A percentile compares a stretch with the other conserved stretches of the same genome.
These are phyloP conservation scores for Choiromyces venosus DNA, from an alignment of 495 filamentous ascomycete species.

Conservation along the genomic window DNA sequence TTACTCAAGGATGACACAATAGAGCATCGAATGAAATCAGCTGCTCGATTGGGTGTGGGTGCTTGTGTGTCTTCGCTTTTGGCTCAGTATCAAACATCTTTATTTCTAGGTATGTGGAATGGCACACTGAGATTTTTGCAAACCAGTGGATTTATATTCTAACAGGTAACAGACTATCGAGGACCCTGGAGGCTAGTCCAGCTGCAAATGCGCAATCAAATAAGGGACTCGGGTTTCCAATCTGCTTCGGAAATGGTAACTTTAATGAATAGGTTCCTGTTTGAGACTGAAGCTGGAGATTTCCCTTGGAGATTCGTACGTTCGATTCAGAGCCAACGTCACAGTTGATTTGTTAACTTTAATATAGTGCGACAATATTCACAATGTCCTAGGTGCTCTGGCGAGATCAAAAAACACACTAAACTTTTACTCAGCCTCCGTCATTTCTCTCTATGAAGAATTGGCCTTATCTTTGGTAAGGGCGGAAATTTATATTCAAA, in stretches of 20 bases:
- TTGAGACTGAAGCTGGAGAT: neutral
- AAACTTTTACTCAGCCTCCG: conserved; percentile 4
- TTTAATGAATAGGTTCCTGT: neutral
- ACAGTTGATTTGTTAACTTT: neutral
- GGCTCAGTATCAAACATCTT: conserved; percentile 5
- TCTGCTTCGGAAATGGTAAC: neutral
- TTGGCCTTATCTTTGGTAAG: conserved; percentile 7
- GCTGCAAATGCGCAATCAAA: no score
- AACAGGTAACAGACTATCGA: conserved; percentile 9
- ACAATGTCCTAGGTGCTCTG: neutral
- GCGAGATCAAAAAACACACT: neutral
- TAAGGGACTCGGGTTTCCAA: no score
- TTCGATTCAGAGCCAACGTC: neutral
- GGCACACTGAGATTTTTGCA: neutral
- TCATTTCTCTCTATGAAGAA: conserved; percentile 16
- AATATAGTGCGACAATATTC: conserved; percentile 13
- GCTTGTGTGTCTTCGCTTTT: conserved; percentile 11
- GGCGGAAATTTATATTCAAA: neutral
- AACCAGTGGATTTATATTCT: neutral
- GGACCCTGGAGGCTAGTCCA: neutral
- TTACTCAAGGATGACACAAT: neutral
- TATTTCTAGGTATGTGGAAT: conserved; percentile 11
- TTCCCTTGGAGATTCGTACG: conserved; percentile 14
- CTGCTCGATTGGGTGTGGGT: neutral
- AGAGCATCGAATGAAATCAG: neutral